Evolutionary conservation across 164 flowering plant genomes (phyloP), one percentile per base, ranked within the genome.

Genomic region (Tinospora cordifolia): DNA sequence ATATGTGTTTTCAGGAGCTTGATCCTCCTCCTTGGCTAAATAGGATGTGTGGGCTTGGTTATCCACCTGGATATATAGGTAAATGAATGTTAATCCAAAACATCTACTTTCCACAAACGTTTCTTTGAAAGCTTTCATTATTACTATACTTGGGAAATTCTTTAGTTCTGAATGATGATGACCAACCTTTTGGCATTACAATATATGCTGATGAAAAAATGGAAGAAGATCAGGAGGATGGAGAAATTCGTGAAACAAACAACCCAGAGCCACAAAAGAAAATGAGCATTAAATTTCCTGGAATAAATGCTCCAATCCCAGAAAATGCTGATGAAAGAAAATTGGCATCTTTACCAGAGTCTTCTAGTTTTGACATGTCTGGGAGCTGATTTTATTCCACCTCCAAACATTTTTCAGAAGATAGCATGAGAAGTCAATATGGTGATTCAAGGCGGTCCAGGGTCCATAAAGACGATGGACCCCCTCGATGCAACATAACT

Each of bases 21-120:
- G 99, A 95, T 81, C 99, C 99, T 73, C 99, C 99, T 39, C 99
- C 99, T 34, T 95, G 98, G 99, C 87, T 95, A 58, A 76, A 83
- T 74, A 86, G 98, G 75, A 95, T 95, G 99, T 84, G 97, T 63
- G 94, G 89, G 82, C 73, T 94, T 8, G 99, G 99, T 26, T 94
- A 92, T 73, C 99, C 98, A 63, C 98, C 92, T 17, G 99, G 98
- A 76, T 95, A 95, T 85, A 73, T 92, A 73, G 97, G 97, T 94
- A 82, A 72, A 19, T 71, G 41, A 15, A 46, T 72, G 39, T 40
- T 22, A 22, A 8, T 8, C 36, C 13, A 22, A 25, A 22, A 27
- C 13, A 13, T 70, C 30, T 34, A 15, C 46, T 27, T 7, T 38
- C 24, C 11, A 46, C 24, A 41, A 10, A 59, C 46, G 27, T 22